Evolutionary conservation across 768 basidiomycete species (phyloP).

Genomic region (Phaeolepiota aurea): DNA sequence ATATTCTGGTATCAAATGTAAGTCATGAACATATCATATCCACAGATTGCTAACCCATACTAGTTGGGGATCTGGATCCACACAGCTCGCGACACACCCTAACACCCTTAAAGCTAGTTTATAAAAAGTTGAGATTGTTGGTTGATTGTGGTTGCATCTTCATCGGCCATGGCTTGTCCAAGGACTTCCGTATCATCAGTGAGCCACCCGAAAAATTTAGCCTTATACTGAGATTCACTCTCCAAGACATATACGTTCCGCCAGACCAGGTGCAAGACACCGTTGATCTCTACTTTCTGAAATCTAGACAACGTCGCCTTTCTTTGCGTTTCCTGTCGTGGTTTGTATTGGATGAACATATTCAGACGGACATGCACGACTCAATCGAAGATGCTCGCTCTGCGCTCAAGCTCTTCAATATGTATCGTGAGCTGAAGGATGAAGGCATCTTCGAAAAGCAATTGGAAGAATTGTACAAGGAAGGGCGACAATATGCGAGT

Average conservation of each 20-base stretch:
- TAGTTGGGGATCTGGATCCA: constrained; percentile 92
- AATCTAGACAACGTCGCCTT: constrained; percentile 73
- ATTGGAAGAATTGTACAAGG: constrained; percentile 76
- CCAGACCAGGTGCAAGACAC: constrained; percentile 96
- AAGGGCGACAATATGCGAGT: constrained; percentile 67
- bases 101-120: constrained; percentile 94
- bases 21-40: constrained; percentile 13
- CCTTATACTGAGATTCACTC: background rate
- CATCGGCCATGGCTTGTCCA: constrained; percentile 93
- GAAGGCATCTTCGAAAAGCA: constrained; percentile 77
- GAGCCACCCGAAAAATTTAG: constrained; percentile 15
- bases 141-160: constrained; percentile 96
- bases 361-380: constrained; percentile 92
- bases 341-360: constrained; percentile 87
- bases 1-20: constrained; percentile 92
- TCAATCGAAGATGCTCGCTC: constrained; percentile 96
- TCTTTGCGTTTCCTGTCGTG: constrained; percentile 91
- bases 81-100: constrained; percentile 76
- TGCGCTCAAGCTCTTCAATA: constrained; percentile 78
- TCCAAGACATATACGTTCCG: constrained; percentile 87
- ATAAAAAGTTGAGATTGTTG: constrained; percentile 90
- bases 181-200: constrained; percentile 99
- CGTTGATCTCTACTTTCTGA: constrained; percentile 90
- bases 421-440: constrained; percentile 69
- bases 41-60: constrained; percentile 5